Conservation (phyloP, 768 basidiomycete genomes). For the Lactarius hengduanensis region DNA sequence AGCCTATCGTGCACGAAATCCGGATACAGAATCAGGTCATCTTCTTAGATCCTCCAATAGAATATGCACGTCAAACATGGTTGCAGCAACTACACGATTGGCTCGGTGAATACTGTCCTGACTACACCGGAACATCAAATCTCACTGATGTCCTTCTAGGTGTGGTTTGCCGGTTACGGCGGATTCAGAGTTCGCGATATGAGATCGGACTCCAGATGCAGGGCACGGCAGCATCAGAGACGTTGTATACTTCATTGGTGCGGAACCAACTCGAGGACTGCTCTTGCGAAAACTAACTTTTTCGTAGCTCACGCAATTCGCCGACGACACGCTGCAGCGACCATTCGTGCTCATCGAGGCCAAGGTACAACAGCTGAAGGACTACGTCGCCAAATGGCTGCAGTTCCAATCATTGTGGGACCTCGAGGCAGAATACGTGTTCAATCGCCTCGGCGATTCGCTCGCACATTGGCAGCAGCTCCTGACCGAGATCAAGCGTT, state of each 20-base stretch:
- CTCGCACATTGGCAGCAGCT: slow-evolving; percentile 94
- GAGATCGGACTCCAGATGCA: slow-evolving; percentile 96
- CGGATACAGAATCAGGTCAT: slow-evolving; percentile 99
- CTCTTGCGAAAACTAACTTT: slow-evolving; percentile 23
- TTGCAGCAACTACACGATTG: slow-evolving; percentile 86
- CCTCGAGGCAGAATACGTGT: slow-evolving; percentile 94
- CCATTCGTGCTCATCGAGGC: slow-evolving; percentile 85
- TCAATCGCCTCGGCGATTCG: slow-evolving; percentile 91
- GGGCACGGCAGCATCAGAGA: slow-evolving; percentile 58
- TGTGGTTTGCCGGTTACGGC: slow-evolving; percentile 79
- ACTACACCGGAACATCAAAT: not conserved
- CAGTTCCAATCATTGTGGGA: slow-evolving; percentile 99
- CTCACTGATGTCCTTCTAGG: slow-evolving; percentile 42
- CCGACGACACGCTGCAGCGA: slow-evolving; percentile 68
- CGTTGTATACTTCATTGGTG: slow-evolving; percentile 82
- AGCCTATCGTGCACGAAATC: slow-evolving; percentile 92
- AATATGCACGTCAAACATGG: slow-evolving; percentile 89
- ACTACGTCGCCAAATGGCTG: slow-evolving; percentile 96
- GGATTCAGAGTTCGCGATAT: slow-evolving; percentile 94
- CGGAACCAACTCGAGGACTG: slow-evolving; percentile 31
- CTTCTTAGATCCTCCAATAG: slow-evolving; percentile 97
- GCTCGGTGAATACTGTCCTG: slow-evolving; percentile 53
- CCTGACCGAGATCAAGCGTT: slow-evolving; percentile 94
- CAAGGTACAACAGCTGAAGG: slow-evolving; percentile 83
- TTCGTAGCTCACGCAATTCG: slow-evolving; percentile 67